Evolutionary conservation across 140 eudicot species (phyloP).

Genomic region (Ambrosia hybrid): DNA sequence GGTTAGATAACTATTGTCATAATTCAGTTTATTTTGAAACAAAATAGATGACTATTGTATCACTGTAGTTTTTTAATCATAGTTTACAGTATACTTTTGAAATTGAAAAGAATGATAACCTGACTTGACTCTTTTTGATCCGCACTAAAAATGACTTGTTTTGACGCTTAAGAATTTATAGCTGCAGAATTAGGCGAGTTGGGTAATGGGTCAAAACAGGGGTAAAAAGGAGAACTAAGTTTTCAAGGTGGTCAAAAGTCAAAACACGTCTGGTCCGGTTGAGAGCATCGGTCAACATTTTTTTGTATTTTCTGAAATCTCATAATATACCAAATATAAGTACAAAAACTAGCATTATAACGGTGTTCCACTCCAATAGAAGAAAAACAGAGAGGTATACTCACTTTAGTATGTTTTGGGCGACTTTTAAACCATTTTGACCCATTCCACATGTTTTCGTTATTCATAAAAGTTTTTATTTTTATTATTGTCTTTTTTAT

Average conservation of each 20-base stretch:
- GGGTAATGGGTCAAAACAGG: neutral
- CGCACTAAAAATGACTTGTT: neutral
- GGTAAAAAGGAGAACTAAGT: neutral
- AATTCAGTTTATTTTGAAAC: neutral
- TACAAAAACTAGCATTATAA: neutral
- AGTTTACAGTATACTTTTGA: neutral
- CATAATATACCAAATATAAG: neutral
- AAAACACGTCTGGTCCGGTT: no score
- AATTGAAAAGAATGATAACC: neutral
- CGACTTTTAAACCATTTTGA: neutral
- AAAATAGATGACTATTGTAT: neutral
- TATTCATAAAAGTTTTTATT: neutral
- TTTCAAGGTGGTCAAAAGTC: neutral
- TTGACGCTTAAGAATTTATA: neutral
- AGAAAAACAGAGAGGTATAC: neutral
- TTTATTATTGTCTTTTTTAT: neutral
- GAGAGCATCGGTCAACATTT: neutral
- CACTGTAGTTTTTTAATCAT: neutral
- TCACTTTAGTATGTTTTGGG: neutral
- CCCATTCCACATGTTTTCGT: neutral
- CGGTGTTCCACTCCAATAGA: neutral
- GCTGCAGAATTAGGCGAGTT: neutral
- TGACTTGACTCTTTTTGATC: neutral
- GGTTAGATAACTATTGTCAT: no score
- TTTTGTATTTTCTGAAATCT: neutral